Evolutionary conservation across 106 monocot genomes (phyloP).

Genomic region (Dendrobium catenatum): DNA sequence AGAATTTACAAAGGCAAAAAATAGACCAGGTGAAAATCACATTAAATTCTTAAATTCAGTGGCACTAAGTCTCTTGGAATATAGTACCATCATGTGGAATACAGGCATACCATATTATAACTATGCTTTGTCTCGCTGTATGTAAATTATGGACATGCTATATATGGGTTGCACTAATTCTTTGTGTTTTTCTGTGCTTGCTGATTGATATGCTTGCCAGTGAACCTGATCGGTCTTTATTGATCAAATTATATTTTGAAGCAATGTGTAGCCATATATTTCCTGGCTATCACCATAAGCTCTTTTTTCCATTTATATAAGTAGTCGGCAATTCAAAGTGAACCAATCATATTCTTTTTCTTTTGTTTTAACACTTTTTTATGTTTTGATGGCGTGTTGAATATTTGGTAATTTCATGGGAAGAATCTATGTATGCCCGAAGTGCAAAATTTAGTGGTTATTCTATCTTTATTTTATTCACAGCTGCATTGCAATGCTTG

Average conservation of each 20-base stretch:
- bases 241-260: background rate
- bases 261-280: background rate
- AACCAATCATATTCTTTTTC: background rate
- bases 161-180: background rate
- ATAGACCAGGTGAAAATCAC: slow-evolving; percentile 40
- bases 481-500: slow-evolving; percentile 71
- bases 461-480: background rate
- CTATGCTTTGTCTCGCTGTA: background rate
- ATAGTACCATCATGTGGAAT: background rate
- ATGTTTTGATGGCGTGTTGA: background rate
- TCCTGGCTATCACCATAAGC: background rate
- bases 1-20: slow-evolving; percentile 64
- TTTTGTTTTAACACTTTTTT: background rate
- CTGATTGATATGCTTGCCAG: background rate
- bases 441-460: background rate
- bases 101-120: background rate
- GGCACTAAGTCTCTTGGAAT: background rate
- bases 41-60: background rate
- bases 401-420: background rate
- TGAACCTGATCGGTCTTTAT: background rate
- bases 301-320: background rate
- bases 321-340: background rate
- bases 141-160: background rate
- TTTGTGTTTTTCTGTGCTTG: background rate
- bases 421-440: background rate